Percentiles rank a stretch among this genome's conserved stretches.
Conservation (phyloP, 345 rosid species). For the Lepidium africanum region DNA sequence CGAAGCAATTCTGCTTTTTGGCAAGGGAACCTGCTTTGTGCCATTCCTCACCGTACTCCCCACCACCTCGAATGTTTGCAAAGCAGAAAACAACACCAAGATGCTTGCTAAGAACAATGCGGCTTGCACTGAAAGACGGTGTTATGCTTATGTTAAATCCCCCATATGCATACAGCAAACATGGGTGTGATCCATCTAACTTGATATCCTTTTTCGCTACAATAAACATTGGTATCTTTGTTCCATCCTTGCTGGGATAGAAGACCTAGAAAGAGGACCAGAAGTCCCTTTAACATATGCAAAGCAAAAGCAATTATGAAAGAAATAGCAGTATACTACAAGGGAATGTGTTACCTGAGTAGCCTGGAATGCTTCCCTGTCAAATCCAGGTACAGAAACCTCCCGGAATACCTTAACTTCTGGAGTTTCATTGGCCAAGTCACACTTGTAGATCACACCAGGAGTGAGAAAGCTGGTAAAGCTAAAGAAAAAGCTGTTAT, state of each 20-base stretch:
- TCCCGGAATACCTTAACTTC: constrained; percentile 79
- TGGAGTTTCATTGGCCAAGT: constrained; percentile 46
- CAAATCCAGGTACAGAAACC: constrained; percentile 64
- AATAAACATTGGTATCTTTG: constrained; percentile 71
- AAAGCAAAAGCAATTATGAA: background rate
- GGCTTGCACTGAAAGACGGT: constrained; percentile 67
- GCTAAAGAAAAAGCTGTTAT: constrained; percentile 46
- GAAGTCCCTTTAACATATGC: background rate
- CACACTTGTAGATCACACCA: constrained; percentile 70
- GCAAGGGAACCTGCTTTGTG: constrained; percentile 80
- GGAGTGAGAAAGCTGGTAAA: constrained; percentile 89
- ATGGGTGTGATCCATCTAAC: constrained; percentile 83
- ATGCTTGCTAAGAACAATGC: constrained; percentile 56
- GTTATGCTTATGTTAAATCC: constrained; percentile 80
- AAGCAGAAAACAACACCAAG: constrained; percentile 72
- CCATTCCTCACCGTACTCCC: constrained; percentile 98
- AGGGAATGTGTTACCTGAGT: constrained; percentile 52
- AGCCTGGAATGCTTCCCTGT: constrained; percentile 60
- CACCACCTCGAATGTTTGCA: constrained; percentile 93
- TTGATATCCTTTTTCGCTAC: constrained; percentile 50
- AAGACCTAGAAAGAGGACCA: constrained; percentile 45
- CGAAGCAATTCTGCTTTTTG: constrained; percentile 86
- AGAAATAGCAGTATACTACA: background rate
- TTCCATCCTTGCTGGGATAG: constrained; percentile 71
- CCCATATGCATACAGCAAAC: constrained; percentile 87